These are phyloP conservation scores for Phytophthora macrochlamydospora DNA, from an alignment of 352 stramenopile species.

Conservation along the genomic window DNA sequence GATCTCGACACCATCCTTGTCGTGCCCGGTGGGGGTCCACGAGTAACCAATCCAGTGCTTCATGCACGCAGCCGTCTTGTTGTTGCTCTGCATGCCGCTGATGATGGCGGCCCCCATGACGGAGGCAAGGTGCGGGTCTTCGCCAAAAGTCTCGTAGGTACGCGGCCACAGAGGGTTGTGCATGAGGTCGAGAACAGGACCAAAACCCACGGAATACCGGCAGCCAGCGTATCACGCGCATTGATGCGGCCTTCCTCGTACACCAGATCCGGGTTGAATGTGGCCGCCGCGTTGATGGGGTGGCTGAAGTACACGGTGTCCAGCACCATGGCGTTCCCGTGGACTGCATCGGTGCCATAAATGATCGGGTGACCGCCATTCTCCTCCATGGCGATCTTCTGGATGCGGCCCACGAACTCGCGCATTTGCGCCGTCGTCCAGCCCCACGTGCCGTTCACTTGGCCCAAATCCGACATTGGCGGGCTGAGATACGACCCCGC, in stretches of 20 bases:
- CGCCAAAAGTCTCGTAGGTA: conserved; percentile 92
- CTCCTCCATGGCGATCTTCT: conserved; percentile 61
- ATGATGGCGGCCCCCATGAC: conserved; percentile 44
- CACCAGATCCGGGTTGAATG: conserved; percentile 79
- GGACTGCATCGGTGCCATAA: conserved; percentile 88
- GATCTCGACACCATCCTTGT: conserved; percentile 63
- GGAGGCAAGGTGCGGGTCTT: conserved; percentile 79
- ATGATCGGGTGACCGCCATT: conserved; percentile 50
- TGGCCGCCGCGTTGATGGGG: conserved; percentile 51
- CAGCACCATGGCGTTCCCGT: conserved; percentile 83
- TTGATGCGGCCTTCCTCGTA: conserved; percentile 62
- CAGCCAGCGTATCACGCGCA: conserved; percentile 75
- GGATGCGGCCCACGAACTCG: conserved; percentile 62
- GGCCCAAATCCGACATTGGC: conserved; percentile 24
- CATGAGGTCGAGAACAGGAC: conserved; percentile 73
- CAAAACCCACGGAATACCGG: conserved; percentile 85
- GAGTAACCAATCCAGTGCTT: conserved; percentile 85
- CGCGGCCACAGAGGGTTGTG: conserved; percentile 83
- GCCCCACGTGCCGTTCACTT: conserved; percentile 29
- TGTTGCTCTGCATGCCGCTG: conserved; percentile 73
- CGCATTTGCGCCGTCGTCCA: conserved; percentile 58
- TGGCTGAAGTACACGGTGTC: conserved; percentile 65
- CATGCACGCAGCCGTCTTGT: conserved; percentile 67
- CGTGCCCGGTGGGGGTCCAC: conserved; percentile 63
- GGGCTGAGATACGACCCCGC: conserved; percentile 84